Base-by-base conservation (phyloP, 345 rosid genomes). In the Isatis tinctoria region DNA sequence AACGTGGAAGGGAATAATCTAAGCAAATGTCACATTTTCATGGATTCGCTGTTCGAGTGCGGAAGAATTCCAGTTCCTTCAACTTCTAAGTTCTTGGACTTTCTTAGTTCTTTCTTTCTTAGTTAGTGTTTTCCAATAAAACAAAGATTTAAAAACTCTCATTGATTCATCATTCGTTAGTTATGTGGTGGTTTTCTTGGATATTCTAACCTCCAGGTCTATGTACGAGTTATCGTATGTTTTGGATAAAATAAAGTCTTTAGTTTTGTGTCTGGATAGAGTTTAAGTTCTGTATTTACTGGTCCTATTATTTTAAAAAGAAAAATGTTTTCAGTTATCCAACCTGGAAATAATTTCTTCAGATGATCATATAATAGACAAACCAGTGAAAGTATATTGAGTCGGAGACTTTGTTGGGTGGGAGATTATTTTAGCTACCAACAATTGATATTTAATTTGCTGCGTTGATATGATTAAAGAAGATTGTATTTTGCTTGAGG, bases 1-100 rank as follows among this genome's bases (percentile, higher is more conserved):
- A 10, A 47, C 8, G 49, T 16, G 27, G 4, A 60, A 70, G 74
- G 67, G 39, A 60, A 71, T 36, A 49, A 60, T 26, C 60, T 71
- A 71, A 48, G 60, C n/a, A 60, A 60, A 58, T 71, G 68, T 37
- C 60, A 71, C 3, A 0, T 60, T 6, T 71, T 60, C 75, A 60
- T 71, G 75, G 75, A 71, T 45, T 36, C 32, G 40, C 22, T 71
- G 2, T 60, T 60, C 67, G 49, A 60, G 14, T 71, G 68, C 40
- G 60, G 68, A 47, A 17, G 20, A 60, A 71, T 10, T 48, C 68
- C 2, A 16, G 39, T 71, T 60, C 75, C 20, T 60, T 44, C 40
- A 60, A 60, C 27, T 36, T 60, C 14, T 71, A 60, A 48, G 67
- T 26, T 20, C 16, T 35, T 30, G 28, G 41, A 17, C 2, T 64